phyloP scores from a whole-genome alignment of 169 alveolate species.

The Cryptosporidium meleagridis region DNA sequence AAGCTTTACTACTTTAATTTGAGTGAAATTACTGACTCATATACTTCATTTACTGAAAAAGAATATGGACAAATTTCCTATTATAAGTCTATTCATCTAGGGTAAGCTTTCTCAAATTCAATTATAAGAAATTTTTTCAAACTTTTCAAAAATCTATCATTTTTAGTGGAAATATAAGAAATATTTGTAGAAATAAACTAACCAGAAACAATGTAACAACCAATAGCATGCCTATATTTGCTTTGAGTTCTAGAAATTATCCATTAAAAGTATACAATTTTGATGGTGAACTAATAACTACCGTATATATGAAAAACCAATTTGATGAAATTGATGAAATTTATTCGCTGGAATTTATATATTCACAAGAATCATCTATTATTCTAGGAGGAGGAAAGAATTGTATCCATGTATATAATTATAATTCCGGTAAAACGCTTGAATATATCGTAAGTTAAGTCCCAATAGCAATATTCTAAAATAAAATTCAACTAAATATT shows the following conservation, averaged over 20 bases:
- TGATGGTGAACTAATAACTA: neutral
- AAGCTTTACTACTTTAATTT: slow-evolving; percentile 2
- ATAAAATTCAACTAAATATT: neutral
- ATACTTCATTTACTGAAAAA: neutral
- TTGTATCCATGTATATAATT: neutral
- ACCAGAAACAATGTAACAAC: neutral
- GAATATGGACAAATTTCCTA: neutral
- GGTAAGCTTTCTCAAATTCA: neutral
- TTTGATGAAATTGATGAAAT: slow-evolving; percentile 27
- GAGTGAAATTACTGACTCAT: neutral
- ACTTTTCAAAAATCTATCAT: neutral
- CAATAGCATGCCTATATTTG: neutral
- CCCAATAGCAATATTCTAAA: no score
- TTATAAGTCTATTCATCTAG: neutral
- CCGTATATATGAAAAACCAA: slow-evolving; percentile 4
- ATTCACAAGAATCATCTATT: neutral
- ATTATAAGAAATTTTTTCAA: neutral
- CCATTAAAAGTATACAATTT: slow-evolving; percentile 14
- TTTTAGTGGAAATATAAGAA: slow-evolving; percentile 55
- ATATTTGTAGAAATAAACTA: neutral
- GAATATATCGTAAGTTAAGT: neutral
- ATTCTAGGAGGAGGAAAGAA: slow-evolving; percentile 39
- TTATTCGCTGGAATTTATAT: slow-evolving; percentile 17
- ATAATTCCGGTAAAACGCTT: neutral
- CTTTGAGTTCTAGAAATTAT: slow-evolving; percentile 20